Evolutionary conservation across 495 filamentous ascomycete genomes (phyloP).

Genomic region (Xylaria scruposa): DNA sequence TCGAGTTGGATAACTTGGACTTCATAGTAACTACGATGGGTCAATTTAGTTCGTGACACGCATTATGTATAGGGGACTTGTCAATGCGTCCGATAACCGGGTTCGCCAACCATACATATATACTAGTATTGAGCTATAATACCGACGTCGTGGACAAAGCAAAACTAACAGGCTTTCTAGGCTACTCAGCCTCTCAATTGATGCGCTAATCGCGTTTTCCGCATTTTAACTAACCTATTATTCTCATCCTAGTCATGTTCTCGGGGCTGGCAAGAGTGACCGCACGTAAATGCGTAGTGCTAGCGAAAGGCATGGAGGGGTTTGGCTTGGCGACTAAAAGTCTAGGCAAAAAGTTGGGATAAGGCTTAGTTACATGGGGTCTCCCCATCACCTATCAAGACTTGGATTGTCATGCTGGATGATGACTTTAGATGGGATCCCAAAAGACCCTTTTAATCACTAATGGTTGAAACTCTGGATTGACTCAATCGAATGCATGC

Average conservation of each 20-base stretch:
- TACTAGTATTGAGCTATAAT: not conserved
- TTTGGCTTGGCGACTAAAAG: not conserved
- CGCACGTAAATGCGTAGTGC: too few species aligned
- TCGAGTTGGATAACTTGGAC: not conserved
- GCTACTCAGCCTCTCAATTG: not conserved
- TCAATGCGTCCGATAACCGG: not conserved
- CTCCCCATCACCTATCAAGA: not conserved
- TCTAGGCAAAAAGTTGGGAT: not conserved
- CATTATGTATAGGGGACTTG: not conserved
- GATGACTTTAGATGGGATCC: not conserved
- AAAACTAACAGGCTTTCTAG: not conserved
- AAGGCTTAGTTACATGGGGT: slow-evolving; percentile 17
- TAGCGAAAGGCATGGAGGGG: not conserved
- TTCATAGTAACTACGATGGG: not conserved
- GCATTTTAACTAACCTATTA: not conserved
- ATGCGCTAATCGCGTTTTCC: not conserved
- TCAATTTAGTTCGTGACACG: not conserved
- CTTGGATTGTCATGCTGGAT: not conserved
- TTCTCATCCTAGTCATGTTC: not conserved
- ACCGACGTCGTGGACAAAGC: slow-evolving; percentile 3
- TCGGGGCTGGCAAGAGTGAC: slow-evolving; percentile 16
- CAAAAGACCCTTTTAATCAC: not conserved
- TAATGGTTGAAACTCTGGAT: not conserved
- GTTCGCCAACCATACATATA: not conserved
- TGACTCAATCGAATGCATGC: not conserved